Conservation (phyloP, 768 basidiomycete genomes). For the Hygrophorus pudorinus region DNA sequence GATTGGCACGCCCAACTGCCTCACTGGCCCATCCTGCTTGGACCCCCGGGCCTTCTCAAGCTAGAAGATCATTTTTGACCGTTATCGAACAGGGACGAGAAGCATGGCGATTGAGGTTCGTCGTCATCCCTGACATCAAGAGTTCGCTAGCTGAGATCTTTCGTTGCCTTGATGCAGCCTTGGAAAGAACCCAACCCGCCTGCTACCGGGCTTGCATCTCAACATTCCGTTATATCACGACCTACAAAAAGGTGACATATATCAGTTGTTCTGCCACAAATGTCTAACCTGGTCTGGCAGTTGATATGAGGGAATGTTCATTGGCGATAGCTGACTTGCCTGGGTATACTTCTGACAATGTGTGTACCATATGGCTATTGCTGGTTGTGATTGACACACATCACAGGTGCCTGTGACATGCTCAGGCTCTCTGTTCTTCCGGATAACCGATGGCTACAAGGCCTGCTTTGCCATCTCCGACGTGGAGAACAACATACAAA, state of each 20-base stretch:
- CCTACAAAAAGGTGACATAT: constrained; percentile 35
- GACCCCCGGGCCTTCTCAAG: no score
- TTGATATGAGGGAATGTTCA: background rate
- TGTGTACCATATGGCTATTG: constrained; percentile 3
- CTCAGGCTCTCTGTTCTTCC: constrained; percentile 47
- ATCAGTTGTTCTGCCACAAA: background rate
- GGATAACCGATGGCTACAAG: constrained; percentile 41
- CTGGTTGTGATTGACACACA: background rate
- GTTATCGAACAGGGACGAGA: constrained; percentile 44
- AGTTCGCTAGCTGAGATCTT: background rate
- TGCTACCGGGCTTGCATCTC: constrained; percentile 35
- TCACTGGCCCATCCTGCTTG: no score
- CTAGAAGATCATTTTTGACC: constrained; percentile 24
- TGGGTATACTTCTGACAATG: constrained; percentile 25
- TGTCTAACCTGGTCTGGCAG: background rate
- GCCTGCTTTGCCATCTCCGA: constrained; percentile 43
- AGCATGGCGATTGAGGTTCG: constrained; percentile 38
- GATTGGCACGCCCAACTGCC: no score
- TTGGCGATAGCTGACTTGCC: constrained; percentile 17
- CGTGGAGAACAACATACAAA: constrained; percentile 37
- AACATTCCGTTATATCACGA: constrained; percentile 37
- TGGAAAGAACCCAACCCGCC: constrained; percentile 33
- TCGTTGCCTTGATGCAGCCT: constrained; percentile 18
- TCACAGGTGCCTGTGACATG: constrained; percentile 37
- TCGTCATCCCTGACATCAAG: background rate